Percentiles rank a stretch among this genome's conserved stretches.
These are phyloP conservation scores for Vigna reflexopilosa DNA, from an alignment of 306 rosid genomes.

Conservation along the genomic window DNA sequence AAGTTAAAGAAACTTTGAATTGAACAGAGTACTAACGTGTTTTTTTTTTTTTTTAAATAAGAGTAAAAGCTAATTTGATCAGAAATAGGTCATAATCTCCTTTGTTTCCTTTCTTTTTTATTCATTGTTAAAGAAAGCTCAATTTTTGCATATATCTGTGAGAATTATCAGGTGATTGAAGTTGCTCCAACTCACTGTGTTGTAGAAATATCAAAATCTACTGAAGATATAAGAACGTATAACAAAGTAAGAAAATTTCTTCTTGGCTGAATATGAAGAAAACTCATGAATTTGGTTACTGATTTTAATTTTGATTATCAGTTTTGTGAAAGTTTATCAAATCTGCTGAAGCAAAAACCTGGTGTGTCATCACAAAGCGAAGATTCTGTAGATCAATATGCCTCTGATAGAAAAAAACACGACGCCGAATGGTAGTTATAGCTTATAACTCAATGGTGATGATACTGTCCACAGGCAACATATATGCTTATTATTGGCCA, in stretches of 20 bases:
- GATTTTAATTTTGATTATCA: conserved; percentile 50
- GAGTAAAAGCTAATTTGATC: too few species aligned
- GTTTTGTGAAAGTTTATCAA: conserved; percentile 78
- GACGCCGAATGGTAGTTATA: conserved; percentile 50
- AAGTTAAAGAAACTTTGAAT: too few species aligned
- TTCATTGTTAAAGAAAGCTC: neutral
- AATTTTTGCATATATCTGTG: conserved; percentile 22
- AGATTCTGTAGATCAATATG: conserved; percentile 41
- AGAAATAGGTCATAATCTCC: too few species aligned
- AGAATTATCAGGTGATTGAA: conserved; percentile 72
- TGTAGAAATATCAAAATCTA: conserved; percentile 72
- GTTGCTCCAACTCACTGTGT: conserved; percentile 85
- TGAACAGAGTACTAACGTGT: too few species aligned
- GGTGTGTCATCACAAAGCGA: conserved; percentile 44
- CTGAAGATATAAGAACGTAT: conserved; percentile 66
- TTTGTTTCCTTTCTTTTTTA: neutral
- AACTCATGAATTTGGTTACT: conserved; percentile 28
- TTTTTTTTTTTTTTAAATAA: too few species aligned
- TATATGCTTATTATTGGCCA: conserved; percentile 40
- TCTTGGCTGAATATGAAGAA: conserved; percentile 8
- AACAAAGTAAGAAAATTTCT: conserved; percentile 53
- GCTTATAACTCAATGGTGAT: conserved; percentile 32
- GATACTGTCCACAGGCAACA: conserved; percentile 27
- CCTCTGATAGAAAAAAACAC: conserved; percentile 31
- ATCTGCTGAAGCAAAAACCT: conserved; percentile 56